Evolutionary conservation across 805 yeast genomes (phyloP), one percentile per base, ranked within the genome.

Genomic region (Kurtzmaniella fragi): DNA sequence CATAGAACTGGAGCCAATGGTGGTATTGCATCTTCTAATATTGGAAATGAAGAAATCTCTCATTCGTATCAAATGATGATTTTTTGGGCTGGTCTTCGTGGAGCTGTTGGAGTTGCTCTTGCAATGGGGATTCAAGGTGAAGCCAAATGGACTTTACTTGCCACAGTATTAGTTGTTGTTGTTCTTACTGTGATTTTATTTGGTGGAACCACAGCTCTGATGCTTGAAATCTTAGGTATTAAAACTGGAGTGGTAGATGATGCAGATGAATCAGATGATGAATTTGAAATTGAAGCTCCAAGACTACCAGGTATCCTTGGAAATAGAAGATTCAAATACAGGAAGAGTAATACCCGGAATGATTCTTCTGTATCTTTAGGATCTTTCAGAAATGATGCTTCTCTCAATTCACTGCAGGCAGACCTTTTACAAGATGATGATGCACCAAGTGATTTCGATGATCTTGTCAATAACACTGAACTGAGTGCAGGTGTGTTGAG

Each of bases 61-160:
- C 91, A 87, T 53, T 87, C 84, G 44, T 93, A 93, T 61, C 99
- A 93, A 64, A 88, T 89, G 86, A 93, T 93, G 99, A 88, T 91
- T 37, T 93, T 93, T 60, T 93, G 99, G 99, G 99, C 99, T 2
- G 99, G 99, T 3, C 70, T 93, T 41, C 75, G 99, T 56, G 99
- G 99, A 43, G 99, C 99, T 1, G 99, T 93, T 28, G 99, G 99
- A 47, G 99, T 93, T 4, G 99, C 99, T 0, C 74, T 93, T 53
- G 99, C 99, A 0, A 88, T 95, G 80, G 99, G 99, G 11, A 68
- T 93, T 31, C 95, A 87, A 62, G 99, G 98, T 44, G 96, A 91
- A 54, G 81, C 86, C 40, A 91, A 90, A 47, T 81, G 82, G 56
- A 81, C 96, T 0, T 67, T 93, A 38, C 65, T 91, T 39, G 99